Percentiles rank a stretch among this genome's conserved stretches.
phyloP scores from a whole-genome alignment of 805 yeast genomes.

The Saccharomyces jurei region DNA sequence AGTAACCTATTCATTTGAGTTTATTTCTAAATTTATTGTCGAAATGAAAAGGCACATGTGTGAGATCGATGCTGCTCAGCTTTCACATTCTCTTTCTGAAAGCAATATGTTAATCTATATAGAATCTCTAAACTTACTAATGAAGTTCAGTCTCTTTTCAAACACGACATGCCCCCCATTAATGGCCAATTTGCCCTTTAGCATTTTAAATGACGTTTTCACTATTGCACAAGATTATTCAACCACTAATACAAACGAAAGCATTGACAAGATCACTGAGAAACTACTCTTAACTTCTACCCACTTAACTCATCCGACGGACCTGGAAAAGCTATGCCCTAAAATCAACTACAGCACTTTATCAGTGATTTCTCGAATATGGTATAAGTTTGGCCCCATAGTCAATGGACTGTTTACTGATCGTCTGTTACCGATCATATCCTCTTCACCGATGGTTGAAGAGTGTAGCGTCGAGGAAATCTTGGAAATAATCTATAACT shows the following conservation, averaged over 20 bases:
- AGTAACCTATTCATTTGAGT: background rate
- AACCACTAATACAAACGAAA: background rate
- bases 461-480: background rate
- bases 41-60: background rate
- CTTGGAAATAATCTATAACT: background rate
- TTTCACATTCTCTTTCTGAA: background rate
- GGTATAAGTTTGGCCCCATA: constrained; percentile 12
- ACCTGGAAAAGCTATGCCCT: background rate
- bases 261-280: background rate
- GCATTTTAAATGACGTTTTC: background rate
- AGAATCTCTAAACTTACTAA: background rate
- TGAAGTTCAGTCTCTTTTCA: background rate
- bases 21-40: background rate
- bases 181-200: background rate
- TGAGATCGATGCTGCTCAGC: background rate
- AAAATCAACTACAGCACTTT: background rate
- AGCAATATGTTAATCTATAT: background rate
- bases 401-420: background rate
- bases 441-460: background rate
- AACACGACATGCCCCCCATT: background rate
- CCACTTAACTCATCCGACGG: background rate
- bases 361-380: constrained; percentile 6
- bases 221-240: background rate
- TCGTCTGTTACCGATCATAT: background rate
- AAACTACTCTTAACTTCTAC: background rate